Evolutionary conservation across 1,139 yeast genomes (phyloP).

Genomic region (Magnusiomyces ingens): DNA sequence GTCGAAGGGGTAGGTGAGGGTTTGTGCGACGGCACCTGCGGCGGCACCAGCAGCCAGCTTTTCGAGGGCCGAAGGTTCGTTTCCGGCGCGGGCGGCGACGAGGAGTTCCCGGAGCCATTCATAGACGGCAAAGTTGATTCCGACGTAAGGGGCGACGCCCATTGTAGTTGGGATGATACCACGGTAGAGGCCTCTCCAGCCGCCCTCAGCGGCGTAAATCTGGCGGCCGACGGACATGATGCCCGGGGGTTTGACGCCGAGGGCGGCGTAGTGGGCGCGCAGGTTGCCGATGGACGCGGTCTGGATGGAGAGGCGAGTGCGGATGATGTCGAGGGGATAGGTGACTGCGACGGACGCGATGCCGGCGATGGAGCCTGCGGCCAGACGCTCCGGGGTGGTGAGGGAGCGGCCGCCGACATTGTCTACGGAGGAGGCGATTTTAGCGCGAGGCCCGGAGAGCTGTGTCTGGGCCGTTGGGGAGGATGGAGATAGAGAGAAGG

Average conservation of each 20-base stretch:
- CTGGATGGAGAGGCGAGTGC: constrained; percentile 84
- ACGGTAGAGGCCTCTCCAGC: constrained; percentile 65
- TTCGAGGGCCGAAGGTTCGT: constrained; percentile 40
- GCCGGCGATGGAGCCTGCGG: constrained; percentile 81
- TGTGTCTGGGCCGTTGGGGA: too few species aligned
- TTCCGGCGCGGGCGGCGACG: constrained; percentile 28
- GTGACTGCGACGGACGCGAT: constrained; percentile 74
- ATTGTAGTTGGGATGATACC: constrained; percentile 84
- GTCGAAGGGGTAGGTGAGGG: constrained; percentile 85
- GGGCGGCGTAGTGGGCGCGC: constrained; percentile 38
- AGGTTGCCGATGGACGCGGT: constrained; percentile 66
- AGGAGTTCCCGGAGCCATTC: constrained; percentile 62
- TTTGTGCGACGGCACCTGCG: constrained; percentile 80
- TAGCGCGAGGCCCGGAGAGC: background rate
- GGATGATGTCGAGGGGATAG: constrained; percentile 84
- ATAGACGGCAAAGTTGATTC: constrained; percentile 84
- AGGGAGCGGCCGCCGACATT: constrained; percentile 23
- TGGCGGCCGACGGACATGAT: constrained; percentile 50
- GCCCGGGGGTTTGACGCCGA: constrained; percentile 48
- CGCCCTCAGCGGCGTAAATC: constrained; percentile 76
- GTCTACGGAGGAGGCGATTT: constrained; percentile 5
- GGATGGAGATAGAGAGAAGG: too few species aligned
- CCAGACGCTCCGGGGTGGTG: constrained; percentile 50
- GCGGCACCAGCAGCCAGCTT: constrained; percentile 77
- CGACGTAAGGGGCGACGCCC: constrained; percentile 96